phyloP scores from a whole-genome alignment of 2,329 filamentous ascomycete genomes.

The Nemania sp. region DNA sequence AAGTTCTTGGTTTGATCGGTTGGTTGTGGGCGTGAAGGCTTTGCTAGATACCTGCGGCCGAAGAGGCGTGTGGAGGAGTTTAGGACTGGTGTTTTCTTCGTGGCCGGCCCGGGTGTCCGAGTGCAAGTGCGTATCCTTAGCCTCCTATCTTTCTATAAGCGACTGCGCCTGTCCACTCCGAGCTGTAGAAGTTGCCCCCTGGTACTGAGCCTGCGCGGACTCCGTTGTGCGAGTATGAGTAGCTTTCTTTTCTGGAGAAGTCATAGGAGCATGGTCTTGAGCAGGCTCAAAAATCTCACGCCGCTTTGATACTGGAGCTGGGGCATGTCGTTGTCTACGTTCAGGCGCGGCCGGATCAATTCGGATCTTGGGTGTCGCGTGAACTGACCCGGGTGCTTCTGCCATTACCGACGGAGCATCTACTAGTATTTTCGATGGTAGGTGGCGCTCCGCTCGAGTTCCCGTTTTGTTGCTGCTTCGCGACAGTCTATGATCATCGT shows the following conservation, averaged over 20 bases:
- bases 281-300: slow-evolving; percentile 21
- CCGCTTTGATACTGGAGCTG: slow-evolving; percentile 26
- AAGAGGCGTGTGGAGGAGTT: background rate
- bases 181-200: slow-evolving; percentile 2
- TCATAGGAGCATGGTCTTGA: slow-evolving; percentile 13
- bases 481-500: background rate
- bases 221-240: background rate
- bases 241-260: background rate
- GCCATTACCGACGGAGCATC: background rate
- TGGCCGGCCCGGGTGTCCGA: slow-evolving; percentile 12
- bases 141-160: slow-evolving; percentile 25
- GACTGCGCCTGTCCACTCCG: slow-evolving; percentile 20
- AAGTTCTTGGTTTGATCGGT: background rate
- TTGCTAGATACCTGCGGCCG: background rate
- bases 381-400: background rate
- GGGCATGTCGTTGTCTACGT: background rate
- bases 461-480: background rate
- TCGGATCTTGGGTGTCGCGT: slow-evolving; percentile 10
- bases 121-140: slow-evolving; percentile 20
- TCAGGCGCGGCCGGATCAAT: background rate
- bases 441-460: background rate
- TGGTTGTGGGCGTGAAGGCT: background rate
- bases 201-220: slow-evolving; percentile 6
- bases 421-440: background rate
- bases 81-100: slow-evolving; percentile 1